Base-by-base conservation (phyloP, 169 alveolate genomes). In the Eimeria mitis region DNA sequence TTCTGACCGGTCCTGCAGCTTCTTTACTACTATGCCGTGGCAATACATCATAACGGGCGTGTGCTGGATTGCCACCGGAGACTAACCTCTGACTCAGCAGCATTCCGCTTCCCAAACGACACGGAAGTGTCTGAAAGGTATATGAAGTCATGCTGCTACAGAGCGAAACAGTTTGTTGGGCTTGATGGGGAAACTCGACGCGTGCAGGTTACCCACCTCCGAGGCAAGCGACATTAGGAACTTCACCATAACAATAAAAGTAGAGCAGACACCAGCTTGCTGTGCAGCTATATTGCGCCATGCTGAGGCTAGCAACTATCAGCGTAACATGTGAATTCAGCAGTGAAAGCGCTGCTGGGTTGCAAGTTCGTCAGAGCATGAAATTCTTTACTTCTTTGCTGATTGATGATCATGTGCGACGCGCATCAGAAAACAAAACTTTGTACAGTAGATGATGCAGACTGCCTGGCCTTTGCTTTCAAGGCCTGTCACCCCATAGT, bases 51-150 rank as follows among this genome's bases (percentile, higher is more conserved):
- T 70, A 47, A 83, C 88, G 96, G 96, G 14, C 91, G 96, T 11
- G 89, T 92, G 23, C 88, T 73, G 65, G 96, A 92, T 89, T 79
- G 83, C 56, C 94, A 92, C 37, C 87, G 96, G 37, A 44, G 96
- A 23, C 40, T 92, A 37, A 83, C 96, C 5, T 89, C 96, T 9
- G 94, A 81, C 31, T 73, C 89, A 40, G 54, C 89, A 9, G 94
- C 89, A n/a, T 92, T 92, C 54, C 89, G 89, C 61, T 73, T 92
- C n/a, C 96, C 96, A n/a, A 79, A 70, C 37, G 96, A 92, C 89
- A 83, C 78, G 52, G 87, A 92, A 92, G 96, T 92, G 59, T 92
- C 96, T 28, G 68, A 61, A n/a, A 44, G 94, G 54, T 92, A 92
- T 40, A 88, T 92, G 89, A 92, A 83, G 70, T 79, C 94, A 21